Evolutionary conservation across 225 moss, liverwort and hornwort genomes (phyloP).

Genomic region (Polytrichum formosum): DNA sequence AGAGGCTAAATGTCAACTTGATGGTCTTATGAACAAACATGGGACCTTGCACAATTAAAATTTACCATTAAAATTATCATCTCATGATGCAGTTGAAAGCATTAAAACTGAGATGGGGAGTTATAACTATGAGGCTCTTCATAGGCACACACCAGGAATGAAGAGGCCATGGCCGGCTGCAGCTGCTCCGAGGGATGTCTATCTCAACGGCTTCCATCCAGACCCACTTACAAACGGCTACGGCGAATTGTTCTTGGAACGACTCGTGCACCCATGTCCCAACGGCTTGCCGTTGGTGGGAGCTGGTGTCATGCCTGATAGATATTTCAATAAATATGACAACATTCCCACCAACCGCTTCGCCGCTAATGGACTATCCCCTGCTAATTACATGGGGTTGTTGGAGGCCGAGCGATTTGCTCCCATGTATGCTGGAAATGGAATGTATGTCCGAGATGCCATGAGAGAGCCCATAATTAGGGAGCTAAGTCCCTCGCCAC

Average conservation of each 20-base stretch:
- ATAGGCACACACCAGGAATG: neutral
- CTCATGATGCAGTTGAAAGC: too few relatives aligned
- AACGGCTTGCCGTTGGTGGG: too few relatives aligned
- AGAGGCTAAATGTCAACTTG: too few relatives aligned
- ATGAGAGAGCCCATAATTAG: neutral
- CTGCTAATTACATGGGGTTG: neutral
- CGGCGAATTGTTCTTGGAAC: neutral
- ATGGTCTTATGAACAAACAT: too few relatives aligned
- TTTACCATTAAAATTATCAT: too few relatives aligned
- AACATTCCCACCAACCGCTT: neutral
- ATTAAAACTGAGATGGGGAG: neutral
- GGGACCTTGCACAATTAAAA: too few relatives aligned
- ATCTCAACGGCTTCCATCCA: neutral
- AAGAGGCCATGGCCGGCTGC: neutral
- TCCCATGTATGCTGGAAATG: neutral
- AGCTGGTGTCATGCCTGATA: neutral
- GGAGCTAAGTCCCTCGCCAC: neutral
- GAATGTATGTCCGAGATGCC: neutral
- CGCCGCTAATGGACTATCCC: neutral
- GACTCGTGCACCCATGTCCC: too few relatives aligned
- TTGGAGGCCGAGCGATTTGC: neutral
- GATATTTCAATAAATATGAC: neutral
- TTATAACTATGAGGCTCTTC: constrained; percentile 6
- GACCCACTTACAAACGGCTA: neutral
- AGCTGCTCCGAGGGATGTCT: neutral